A percentile compares a stretch with the other conserved stretches of the same genome.
Evolutionary conservation across 768 basidiomycete genomes (phyloP).

Genomic region (Leucocoprinus leucothites): DNA sequence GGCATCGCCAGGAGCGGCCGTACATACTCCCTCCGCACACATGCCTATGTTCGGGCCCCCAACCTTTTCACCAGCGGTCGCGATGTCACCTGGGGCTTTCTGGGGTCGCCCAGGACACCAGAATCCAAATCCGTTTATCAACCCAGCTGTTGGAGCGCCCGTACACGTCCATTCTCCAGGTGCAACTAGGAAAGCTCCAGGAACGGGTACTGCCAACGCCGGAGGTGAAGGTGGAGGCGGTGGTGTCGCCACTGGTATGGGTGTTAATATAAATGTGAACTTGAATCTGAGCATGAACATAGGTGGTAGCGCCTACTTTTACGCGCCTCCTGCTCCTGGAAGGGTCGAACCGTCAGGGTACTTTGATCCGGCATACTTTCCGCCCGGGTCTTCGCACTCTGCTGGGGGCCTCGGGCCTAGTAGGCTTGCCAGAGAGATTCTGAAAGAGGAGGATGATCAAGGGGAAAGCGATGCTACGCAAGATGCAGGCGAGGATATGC

Average conservation of each 20-base stretch:
- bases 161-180: constrained; percentile 27
- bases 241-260: background rate
- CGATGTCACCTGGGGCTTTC: constrained; percentile 74
- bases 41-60: constrained; percentile 30
- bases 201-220: no score
- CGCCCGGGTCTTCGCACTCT: constrained; percentile 19
- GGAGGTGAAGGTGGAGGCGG: background rate
- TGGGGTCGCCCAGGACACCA: constrained; percentile 57
- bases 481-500: background rate
- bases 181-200: constrained; percentile 3
- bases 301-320: constrained; percentile 19
- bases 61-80: constrained; percentile 60
- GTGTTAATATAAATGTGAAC: no score
- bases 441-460: constrained; percentile 20
- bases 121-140: constrained; percentile 37
- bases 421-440: constrained; percentile 32
- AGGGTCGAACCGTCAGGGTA: constrained; percentile 38
- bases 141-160: constrained; percentile 46
- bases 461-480: background rate
- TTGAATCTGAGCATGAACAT: background rate
- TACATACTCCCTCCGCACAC: constrained; percentile 6
- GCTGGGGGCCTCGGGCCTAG: constrained; percentile 16
- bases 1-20: constrained; percentile 3
- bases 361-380: constrained; percentile 42
- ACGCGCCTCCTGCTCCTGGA: constrained; percentile 23